A percentile compares a stretch with the other conserved stretches of the same genome.
phyloP scores from a whole-genome alignment of 257 asterid species.

The Solanum sitiens region DNA sequence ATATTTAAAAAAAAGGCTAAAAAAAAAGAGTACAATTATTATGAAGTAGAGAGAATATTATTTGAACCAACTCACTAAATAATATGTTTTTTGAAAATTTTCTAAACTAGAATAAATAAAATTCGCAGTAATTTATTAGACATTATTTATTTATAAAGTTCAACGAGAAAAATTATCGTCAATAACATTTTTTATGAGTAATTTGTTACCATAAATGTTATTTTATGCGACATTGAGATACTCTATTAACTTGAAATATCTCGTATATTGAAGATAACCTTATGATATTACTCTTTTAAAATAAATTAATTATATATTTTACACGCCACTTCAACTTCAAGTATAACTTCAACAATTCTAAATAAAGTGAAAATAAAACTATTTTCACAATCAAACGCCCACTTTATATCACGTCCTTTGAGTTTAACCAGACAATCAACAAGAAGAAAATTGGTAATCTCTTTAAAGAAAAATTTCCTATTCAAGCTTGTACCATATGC shows the following conservation, averaged over 20 bases:
- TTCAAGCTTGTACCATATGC: background rate
- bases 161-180: background rate
- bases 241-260: background rate
- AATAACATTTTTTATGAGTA: background rate
- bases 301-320: too few species aligned
- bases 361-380: too few species aligned
- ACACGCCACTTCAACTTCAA: too few species aligned
- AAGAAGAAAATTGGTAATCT: background rate
- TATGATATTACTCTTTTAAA: too few species aligned
- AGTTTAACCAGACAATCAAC: background rate
- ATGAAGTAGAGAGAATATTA: background rate
- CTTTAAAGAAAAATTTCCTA: background rate
- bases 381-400: background rate
- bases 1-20: background rate
- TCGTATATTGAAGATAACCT: background rate
- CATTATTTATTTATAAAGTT: too few species aligned
- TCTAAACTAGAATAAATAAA: too few species aligned
- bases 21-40: too few species aligned
- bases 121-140: background rate
- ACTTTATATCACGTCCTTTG: background rate
- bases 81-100: too few species aligned
- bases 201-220: too few species aligned
- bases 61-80: background rate
- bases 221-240: too few species aligned
- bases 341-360: background rate